phyloP scores from a whole-genome alignment of 2,329 filamentous ascomycete species.

The Diaporthe eres region DNA sequence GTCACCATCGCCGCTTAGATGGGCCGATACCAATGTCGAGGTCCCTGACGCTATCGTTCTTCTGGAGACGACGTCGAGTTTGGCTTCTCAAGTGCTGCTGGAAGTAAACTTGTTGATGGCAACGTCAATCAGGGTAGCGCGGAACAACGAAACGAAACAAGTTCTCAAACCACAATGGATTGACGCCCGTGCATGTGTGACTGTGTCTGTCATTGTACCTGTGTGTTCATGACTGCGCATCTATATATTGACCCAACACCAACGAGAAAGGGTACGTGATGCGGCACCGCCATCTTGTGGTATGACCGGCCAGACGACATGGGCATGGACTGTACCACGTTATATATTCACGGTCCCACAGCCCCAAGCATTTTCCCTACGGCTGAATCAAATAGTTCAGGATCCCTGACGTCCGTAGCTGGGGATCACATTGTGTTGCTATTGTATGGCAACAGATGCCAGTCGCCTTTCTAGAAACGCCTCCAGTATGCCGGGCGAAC shows the following conservation, averaged over 20 bases:
- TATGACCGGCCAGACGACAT: neutral
- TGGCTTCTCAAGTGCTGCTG: constrained; percentile 19
- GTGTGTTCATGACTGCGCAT: neutral
- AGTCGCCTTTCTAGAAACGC: constrained; percentile 18
- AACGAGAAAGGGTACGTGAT: neutral
- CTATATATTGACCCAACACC: neutral
- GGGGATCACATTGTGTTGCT: neutral
- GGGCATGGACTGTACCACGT: neutral
- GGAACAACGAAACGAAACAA: neutral
- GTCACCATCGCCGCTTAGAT: constrained; percentile 88
- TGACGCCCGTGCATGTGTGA: neutral
- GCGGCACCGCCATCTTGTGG: neutral
- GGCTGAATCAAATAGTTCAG: neutral
- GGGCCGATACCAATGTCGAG: neutral
- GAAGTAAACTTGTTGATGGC: constrained; percentile 6
- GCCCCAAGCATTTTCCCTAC: neutral
- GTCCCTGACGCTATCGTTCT: neutral
- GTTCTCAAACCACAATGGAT: neutral
- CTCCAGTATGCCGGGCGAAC: neutral
- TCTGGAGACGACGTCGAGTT: neutral
- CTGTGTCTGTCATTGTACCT: neutral
- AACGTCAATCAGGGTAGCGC: constrained; percentile 39
- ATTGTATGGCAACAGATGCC: constrained; percentile 13
- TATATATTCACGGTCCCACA: neutral
- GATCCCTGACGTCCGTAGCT: neutral